Evolutionary conservation across 768 basidiomycete species (phyloP).

Genomic region (Daedaleopsis sinensis): DNA sequence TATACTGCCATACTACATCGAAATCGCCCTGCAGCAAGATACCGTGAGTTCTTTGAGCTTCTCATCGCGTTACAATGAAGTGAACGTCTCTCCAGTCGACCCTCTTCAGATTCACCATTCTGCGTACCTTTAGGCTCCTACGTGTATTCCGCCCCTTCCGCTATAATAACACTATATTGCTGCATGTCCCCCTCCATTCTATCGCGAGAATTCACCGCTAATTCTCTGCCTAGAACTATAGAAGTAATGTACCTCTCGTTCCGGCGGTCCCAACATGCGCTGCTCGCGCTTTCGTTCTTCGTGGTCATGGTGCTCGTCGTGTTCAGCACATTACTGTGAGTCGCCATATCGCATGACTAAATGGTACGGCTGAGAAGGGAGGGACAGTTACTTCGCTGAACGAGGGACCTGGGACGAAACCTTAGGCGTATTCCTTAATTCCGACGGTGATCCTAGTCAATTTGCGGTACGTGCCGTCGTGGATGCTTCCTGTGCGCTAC

Average conservation of each 20-base stretch:
- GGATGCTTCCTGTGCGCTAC: background rate
- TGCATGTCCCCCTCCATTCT: conserved; percentile 37
- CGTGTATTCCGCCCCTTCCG: conserved; percentile 91
- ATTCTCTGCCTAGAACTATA: conserved; percentile 58
- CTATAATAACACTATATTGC: conserved; percentile 78
- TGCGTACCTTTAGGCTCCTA: conserved; percentile 86
- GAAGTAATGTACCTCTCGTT: conserved; percentile 94
- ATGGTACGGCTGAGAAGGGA: background rate
- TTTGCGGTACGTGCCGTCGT: conserved; percentile 56
- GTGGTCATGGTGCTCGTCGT: conserved; percentile 85
- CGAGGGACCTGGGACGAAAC: conserved; percentile 87
- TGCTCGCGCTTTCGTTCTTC: conserved; percentile 87
- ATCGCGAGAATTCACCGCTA: background rate
- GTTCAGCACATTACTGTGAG: conserved; percentile 83
- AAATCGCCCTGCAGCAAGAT: conserved; percentile 81
- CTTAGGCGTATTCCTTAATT: conserved; percentile 79
- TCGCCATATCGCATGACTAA: conserved; percentile 12
- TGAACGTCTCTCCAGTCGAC: conserved; percentile 55
- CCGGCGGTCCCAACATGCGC: conserved; percentile 81
- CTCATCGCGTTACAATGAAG: background rate
- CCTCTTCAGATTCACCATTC: conserved; percentile 87
- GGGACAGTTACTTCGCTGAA: conserved; percentile 82
- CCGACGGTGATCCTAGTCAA: conserved; percentile 81
- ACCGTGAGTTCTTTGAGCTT: conserved; percentile 54
- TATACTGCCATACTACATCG: conserved; percentile 88